A percentile compares a stretch with the other conserved stretches of the same genome.
These are phyloP conservation scores for Phlebiopsis gigantea DNA, from an alignment of 768 basidiomycete species.

Conservation along the genomic window DNA sequence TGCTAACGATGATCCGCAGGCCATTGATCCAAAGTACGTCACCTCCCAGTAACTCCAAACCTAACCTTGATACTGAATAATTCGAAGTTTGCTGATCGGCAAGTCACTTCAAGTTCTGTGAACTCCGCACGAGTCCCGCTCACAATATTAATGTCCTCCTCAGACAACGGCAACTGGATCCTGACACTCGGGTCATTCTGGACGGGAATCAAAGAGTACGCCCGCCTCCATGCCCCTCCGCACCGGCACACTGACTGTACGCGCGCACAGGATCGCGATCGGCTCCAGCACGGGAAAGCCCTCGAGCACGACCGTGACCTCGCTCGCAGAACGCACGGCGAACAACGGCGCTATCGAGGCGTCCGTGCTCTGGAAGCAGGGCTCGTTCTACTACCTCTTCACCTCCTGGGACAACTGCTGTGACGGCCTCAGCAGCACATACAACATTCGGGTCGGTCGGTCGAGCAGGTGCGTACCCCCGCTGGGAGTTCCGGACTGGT, in stretches of 20 bases:
- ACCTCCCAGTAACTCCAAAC: too few species aligned
- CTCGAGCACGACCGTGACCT: constrained; percentile 34
- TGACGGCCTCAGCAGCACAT: constrained; percentile 40
- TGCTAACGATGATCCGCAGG: neutral
- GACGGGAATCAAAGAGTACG: constrained; percentile 44
- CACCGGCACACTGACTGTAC: neutral
- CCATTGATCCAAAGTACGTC: constrained; percentile 46
- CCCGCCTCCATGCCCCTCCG: neutral
- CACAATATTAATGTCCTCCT: neutral
- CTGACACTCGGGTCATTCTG: constrained; percentile 52
- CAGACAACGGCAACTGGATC: constrained; percentile 35
- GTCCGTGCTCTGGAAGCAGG: constrained; percentile 29
- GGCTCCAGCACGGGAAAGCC: neutral
- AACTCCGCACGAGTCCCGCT: neutral
- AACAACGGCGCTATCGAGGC: constrained; percentile 44
- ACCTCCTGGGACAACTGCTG: constrained; percentile 53
- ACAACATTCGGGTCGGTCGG: constrained; percentile 56
- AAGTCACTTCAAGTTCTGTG: neutral
- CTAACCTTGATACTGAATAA: neutral
- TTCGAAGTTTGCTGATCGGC: neutral
- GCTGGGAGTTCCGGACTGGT: too few species aligned
- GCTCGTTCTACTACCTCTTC: constrained; percentile 50
- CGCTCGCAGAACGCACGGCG: constrained; percentile 40
- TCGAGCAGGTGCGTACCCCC: constrained; percentile 22
- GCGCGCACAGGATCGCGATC: neutral